Base-by-base conservation (phyloP, 352 stramenopile genomes). In the Globisporangium apiculatum region DNA sequence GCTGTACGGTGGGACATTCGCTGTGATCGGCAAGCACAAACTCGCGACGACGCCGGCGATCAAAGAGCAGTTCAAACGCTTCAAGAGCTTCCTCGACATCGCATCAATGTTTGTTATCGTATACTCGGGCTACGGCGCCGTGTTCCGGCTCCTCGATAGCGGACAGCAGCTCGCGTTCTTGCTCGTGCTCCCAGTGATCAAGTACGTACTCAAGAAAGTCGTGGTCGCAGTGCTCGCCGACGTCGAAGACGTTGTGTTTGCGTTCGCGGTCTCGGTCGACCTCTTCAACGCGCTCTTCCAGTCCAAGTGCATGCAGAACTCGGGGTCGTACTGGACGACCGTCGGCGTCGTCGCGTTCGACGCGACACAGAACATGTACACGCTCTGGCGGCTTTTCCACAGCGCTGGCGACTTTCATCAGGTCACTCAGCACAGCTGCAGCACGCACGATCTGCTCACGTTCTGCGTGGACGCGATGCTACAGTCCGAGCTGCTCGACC, bases 271-370 rank as follows among this genome's bases (percentile, higher is more conserved):
- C 9, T 24, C 51, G 0, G 45, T 64, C 43, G 58, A 64, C 48
- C 17, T 58, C 15, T 64, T 58, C 51, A 64, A 58, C 51, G 51
- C 58, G n/a, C 51, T 64, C 15, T 64, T 55, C 46, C 51, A 64
- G 7, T 36, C 58, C 12, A 64, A 70, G 24, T 67, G 67, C 11
- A 64, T 60, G 7, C 66, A 77, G 42, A 58, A 14, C 17, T 48
- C 58, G 5, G 46, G 15, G 0, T 58, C 51, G 1, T 5, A 45
- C 45, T 72, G 4, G 64, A 74, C 15, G 56, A 75, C 45, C 55
- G 59, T 48, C 47, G 51, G 51, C 7, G 54, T 64, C 51, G 58
- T 55, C 46, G 40, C 10, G 1, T 38, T 61, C 12, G 48, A 61
- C n/a, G 51, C 51, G 0, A 40, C 35, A 1, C 58, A 64, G 38